Evolutionary conservation across 768 basidiomycete species (phyloP).

Genomic region (Kwoniella bestiolae): DNA sequence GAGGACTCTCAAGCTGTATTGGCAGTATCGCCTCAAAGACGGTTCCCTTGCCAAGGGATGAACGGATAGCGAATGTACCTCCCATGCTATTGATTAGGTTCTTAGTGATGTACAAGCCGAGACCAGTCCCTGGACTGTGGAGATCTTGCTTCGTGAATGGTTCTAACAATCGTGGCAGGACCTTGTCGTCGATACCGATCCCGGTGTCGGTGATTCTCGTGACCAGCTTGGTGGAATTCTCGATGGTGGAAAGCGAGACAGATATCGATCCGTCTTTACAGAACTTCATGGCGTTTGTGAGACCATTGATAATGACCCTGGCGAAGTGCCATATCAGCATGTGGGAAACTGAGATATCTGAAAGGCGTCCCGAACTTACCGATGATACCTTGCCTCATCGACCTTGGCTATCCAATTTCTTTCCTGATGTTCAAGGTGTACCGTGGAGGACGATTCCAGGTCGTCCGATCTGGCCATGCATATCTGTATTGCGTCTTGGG

Average conservation of each 20-base stretch:
- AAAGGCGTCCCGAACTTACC: too few species aligned
- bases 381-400: slow-evolving; percentile 35
- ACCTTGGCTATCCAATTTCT: slow-evolving; percentile 38
- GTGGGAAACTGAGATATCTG: too few species aligned
- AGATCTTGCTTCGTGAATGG: slow-evolving; percentile 48
- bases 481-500: slow-evolving; percentile 5
- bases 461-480: slow-evolving; percentile 9
- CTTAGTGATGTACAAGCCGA: slow-evolving; percentile 48
- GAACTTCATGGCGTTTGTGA: slow-evolving; percentile 43
- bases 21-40: slow-evolving; percentile 36
- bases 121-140: slow-evolving; percentile 39
- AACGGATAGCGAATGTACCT: slow-evolving; percentile 26
- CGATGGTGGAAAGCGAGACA: slow-evolving; percentile 13
- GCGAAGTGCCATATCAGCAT: background rate
- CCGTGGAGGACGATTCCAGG: background rate
- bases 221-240: slow-evolving; percentile 10
- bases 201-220: slow-evolving; percentile 34
- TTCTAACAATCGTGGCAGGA: slow-evolving; percentile 30
- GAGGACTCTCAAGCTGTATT: slow-evolving; percentile 10
- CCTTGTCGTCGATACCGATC: slow-evolving; percentile 30
- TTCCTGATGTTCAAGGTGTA: slow-evolving; percentile 37
- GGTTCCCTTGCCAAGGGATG: slow-evolving; percentile 24
- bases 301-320: slow-evolving; percentile 45
- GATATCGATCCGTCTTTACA: slow-evolving; percentile 26
- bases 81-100: slow-evolving; percentile 38